phyloP scores from a whole-genome alignment of 2,329 filamentous ascomycete species.

The Trichoderma simmonsii region DNA sequence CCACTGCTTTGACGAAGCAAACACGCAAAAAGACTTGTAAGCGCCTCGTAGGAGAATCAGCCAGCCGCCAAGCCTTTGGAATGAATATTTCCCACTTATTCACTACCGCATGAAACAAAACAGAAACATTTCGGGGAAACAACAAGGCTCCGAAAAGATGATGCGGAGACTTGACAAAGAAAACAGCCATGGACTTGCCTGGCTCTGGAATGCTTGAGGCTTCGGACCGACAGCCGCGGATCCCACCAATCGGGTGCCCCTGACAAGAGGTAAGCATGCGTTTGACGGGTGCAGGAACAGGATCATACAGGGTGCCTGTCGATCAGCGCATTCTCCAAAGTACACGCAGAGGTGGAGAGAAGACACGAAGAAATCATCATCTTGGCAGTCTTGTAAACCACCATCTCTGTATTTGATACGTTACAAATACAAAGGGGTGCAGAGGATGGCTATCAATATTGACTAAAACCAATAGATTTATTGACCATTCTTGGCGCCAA shows the following conservation, averaged over 20 bases:
- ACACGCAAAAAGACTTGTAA: not conserved
- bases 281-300: not conserved
- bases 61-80: not conserved
- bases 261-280: not conserved
- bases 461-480: not conserved
- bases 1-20: not conserved
- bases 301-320: not conserved
- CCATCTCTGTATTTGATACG: not conserved
- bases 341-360: not conserved
- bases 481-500: not conserved
- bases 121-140: not conserved
- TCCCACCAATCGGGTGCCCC: not conserved
- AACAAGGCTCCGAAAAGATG: not conserved
- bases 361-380: not conserved
- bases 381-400: not conserved
- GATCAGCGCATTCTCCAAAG: not conserved
- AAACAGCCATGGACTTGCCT: not conserved
- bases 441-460: not conserved
- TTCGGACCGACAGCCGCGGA: not conserved
- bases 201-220: not conserved
- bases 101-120: not conserved
- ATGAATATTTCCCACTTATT: not conserved
- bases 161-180: not conserved
- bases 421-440: not conserved
- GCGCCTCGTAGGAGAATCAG: not conserved